A percentile compares a stretch with the other conserved stretches of the same genome.
phyloP scores from a whole-genome alignment of 139 green algal species.

The Picochlorum sp. region DNA sequence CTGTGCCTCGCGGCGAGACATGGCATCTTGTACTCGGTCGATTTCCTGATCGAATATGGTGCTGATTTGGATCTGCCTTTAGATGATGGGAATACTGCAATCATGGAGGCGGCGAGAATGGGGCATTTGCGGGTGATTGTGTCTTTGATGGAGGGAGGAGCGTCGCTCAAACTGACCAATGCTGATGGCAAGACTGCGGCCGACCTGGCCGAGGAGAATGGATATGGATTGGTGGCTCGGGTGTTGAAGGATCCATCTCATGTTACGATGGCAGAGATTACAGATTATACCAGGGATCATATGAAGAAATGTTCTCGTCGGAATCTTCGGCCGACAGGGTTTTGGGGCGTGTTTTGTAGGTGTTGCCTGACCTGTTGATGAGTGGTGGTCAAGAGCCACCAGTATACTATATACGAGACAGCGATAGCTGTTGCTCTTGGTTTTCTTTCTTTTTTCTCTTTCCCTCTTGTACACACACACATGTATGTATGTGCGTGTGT shows the following conservation, averaged over 20 bases:
- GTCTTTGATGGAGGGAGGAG: not conserved
- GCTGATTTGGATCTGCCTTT: too few relatives aligned
- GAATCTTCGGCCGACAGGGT: not conserved
- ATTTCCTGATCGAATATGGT: too few relatives aligned
- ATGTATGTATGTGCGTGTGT: too few relatives aligned
- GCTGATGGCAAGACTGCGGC: not conserved
- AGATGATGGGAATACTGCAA: too few relatives aligned
- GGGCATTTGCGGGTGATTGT: not conserved
- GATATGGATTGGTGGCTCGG: not conserved
- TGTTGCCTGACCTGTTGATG: not conserved
- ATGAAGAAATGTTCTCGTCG: not conserved
- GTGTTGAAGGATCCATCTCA: not conserved
- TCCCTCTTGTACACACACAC: too few relatives aligned
- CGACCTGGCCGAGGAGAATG: not conserved
- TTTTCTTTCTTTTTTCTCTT: too few relatives aligned
- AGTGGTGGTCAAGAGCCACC: too few relatives aligned
- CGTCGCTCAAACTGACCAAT: not conserved
- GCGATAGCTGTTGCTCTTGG: too few relatives aligned
- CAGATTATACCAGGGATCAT: not conserved
- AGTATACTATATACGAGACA: too few relatives aligned
- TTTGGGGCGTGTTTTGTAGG: not conserved
- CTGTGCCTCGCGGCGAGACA: too few relatives aligned
- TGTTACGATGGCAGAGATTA: not conserved
- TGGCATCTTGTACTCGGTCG: too few relatives aligned
- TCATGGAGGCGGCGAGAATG: not conserved